A percentile compares a stretch with the other conserved stretches of the same genome.
Evolutionary conservation across 257 asterid species (phyloP).

Genomic region (Solanum chiquidenum): DNA sequence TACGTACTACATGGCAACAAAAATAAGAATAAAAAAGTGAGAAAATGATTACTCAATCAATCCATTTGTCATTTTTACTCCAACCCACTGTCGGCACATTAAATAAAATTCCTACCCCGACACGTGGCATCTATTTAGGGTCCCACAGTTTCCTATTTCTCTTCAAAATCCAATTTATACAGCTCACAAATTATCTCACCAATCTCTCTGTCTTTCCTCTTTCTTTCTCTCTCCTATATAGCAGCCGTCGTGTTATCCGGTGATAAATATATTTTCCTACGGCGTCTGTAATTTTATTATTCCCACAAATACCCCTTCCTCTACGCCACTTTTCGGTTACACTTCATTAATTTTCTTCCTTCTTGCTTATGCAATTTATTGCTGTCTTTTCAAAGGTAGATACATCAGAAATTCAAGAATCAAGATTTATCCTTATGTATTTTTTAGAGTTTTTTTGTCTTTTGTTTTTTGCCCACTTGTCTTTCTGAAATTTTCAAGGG

Average conservation of each 20-base stretch:
- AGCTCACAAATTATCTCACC: conserved; percentile 2
- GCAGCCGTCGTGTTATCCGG: conserved; percentile 49
- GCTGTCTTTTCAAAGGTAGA: not conserved
- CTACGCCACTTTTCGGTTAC: conserved; percentile 7
- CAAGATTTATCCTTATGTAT: not conserved
- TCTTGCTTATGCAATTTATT: conserved; percentile 18
- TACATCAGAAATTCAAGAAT: not conserved
- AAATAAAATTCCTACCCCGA: not conserved
- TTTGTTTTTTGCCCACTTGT: not conserved
- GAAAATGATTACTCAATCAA: not conserved
- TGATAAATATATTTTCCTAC: conserved; percentile 8
- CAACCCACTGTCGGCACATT: conserved; percentile 23
- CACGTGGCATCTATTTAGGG: conserved; percentile 31
- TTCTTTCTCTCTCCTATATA: not conserved
- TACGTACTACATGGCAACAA: not conserved
- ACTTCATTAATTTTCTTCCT: not conserved
- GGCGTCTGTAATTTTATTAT: not conserved
- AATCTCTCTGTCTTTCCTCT: not conserved
- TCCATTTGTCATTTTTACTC: not conserved
- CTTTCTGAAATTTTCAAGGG: not conserved
- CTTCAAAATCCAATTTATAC: not conserved
- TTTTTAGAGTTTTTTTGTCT: not conserved
- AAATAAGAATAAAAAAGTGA: not conserved
- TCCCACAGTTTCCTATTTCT: conserved; percentile 8
- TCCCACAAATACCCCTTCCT: not conserved